phyloP scores from a whole-genome alignment of 495 filamentous ascomycete species.

The Neurospora sp. region DNA sequence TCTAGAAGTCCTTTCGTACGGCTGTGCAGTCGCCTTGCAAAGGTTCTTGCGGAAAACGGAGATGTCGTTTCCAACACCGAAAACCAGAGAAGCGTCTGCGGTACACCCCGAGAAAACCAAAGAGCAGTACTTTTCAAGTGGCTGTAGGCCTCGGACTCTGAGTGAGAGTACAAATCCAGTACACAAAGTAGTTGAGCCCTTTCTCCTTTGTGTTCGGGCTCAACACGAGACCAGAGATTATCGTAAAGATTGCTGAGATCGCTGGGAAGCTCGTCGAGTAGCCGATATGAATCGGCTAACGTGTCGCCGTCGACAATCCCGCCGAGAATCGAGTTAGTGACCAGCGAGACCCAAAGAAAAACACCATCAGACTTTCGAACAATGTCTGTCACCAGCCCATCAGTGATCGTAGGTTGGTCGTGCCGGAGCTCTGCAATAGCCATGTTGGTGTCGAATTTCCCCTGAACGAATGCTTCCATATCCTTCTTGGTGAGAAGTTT shows the following conservation, averaged over 20 bases:
- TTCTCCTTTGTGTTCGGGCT: background rate
- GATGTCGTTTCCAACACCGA: background rate
- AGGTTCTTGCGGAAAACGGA: background rate
- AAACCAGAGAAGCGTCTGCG: background rate
- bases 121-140: fast-evolving
- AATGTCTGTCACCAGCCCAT: conserved; percentile 12
- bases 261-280: conserved; percentile 19
- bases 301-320: conserved; percentile 25
- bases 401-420: background rate
- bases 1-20: background rate
- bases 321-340: conserved; percentile 15
- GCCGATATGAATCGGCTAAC: conserved; percentile 8
- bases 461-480: conserved; percentile 13
- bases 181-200: background rate
- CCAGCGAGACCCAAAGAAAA: conserved; percentile 35
- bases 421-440: background rate
- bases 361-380: conserved; percentile 24
- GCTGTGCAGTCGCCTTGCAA: background rate
- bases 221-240: background rate
- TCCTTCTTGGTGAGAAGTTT: conserved; percentile 18
- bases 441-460: background rate
- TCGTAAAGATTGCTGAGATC: conserved; percentile 9
- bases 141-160: background rate
- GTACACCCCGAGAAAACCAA: background rate
- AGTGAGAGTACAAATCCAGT: background rate